Conservation (phyloP, 2,329 filamentous ascomycete genomes). For the Penicillium sp. region DNA sequence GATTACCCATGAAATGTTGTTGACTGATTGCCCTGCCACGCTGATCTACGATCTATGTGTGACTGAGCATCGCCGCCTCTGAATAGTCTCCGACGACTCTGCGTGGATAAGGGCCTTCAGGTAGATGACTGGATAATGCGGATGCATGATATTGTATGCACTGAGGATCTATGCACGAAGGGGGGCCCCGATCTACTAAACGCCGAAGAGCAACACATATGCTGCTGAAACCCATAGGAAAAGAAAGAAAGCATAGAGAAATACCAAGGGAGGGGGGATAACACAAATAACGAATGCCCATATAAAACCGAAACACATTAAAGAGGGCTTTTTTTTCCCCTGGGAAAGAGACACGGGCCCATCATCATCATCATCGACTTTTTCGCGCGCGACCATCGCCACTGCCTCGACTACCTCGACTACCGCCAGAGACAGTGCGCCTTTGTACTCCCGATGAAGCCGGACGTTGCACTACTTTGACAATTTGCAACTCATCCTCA, state of each 20-base stretch:
- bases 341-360: slow-evolving; percentile 18
- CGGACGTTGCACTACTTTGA: slow-evolving; percentile 39
- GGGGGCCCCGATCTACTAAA: slow-evolving; percentile 14
- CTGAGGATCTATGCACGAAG: slow-evolving; percentile 15
- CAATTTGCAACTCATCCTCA: slow-evolving; percentile 37
- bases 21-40: slow-evolving; percentile 9
- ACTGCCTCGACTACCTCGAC: slow-evolving; percentile 19
- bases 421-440: slow-evolving; percentile 26
- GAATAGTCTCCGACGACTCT: too few relatives aligned
- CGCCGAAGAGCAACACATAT: slow-evolving; percentile 9
- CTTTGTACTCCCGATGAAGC: slow-evolving; percentile 30
- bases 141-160: slow-evolving; percentile 7
- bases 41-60: background rate
- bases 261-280: slow-evolving; percentile 2
- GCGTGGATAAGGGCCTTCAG: background rate
- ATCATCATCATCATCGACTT: slow-evolving; percentile 26
- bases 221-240: slow-evolving; percentile 1
- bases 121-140: background rate
- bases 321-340: slow-evolving; percentile 3
- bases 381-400: slow-evolving; percentile 34
- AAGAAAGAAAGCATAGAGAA: slow-evolving; percentile 9
- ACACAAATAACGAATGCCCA: slow-evolving; percentile 9
- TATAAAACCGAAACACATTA: slow-evolving; percentile 9
- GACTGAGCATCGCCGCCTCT: background rate
- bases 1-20: background rate